A percentile compares a stretch with the other conserved stretches of the same genome.
These are phyloP conservation scores for Boletus rubescentipes DNA, from an alignment of 768 basidiomycete species.

Conservation along the genomic window DNA sequence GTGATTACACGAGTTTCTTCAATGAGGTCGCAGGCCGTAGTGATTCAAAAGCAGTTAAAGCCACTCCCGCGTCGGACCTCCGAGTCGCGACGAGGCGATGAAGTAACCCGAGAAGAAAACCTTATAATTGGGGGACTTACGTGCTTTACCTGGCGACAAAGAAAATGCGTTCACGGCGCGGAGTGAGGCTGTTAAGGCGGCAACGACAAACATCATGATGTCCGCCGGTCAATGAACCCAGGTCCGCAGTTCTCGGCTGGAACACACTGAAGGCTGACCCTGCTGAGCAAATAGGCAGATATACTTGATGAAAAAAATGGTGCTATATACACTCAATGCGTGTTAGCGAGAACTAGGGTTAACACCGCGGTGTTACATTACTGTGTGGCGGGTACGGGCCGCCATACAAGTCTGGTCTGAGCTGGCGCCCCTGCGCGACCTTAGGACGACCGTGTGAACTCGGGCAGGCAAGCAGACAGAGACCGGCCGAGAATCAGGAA, in stretches of 20 bases:
- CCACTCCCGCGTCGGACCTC: conserved; percentile 1
- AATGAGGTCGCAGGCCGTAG: not conserved
- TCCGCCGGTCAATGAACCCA: conserved; percentile 25
- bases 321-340: not conserved
- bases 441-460: not conserved
- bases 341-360: not conserved
- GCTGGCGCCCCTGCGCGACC: too few species aligned
- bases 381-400: not conserved
- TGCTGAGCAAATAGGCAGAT: not conserved
- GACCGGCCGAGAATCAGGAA: not conserved
- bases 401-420: not conserved
- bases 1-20: not conserved
- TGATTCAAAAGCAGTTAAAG: not conserved
- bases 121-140: conserved; percentile 21
- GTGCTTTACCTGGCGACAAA: conserved; percentile 20
- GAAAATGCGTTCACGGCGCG: conserved; percentile 17
- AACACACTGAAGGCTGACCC: not conserved
- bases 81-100: conserved; percentile 11
- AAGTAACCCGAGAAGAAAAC: conserved; percentile 12
- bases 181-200: conserved; percentile 16
- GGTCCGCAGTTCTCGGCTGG: conserved; percentile 25
- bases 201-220: conserved; percentile 9
- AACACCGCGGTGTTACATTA: not conserved
- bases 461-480: not conserved
- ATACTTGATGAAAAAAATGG: not conserved